Base-by-base conservation (phyloP, 192 early-diverging fungal species). In the Lobosporangium transversale region DNA sequence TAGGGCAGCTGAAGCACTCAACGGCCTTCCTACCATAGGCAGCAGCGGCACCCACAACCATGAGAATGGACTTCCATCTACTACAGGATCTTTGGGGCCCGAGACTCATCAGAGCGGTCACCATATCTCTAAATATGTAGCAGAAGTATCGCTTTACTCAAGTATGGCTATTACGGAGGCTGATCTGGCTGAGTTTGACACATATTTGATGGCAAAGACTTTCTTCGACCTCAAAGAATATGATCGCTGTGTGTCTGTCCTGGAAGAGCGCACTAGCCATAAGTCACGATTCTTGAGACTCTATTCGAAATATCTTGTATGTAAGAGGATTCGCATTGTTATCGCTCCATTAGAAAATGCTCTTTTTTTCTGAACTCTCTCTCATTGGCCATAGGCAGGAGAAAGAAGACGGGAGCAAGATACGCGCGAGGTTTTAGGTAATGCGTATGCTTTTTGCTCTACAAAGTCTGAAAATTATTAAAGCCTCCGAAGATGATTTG, bases 301-400 rank as follows among this genome's bases (percentile, higher is more conserved):
- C 18, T 97, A 97, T 68, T 76, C 93, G 14, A 87, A 80, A 69
- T 95, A 86, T 69, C 76, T 96, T 55, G 89, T 86, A 84, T 70
- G 83, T 40, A 40, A 40, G 7, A 40, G 14, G 8, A 40, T 67
- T 74, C 20, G 24, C 24, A 30, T 17, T 2, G n/a, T n/a, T n/a
- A n/a, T n/a, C n/a, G n/a, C n/a, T n/a, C n/a, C n/a, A n/a, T n/a
- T n/a, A n/a, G n/a, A n/a, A n/a, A n/a, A n/a, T n/a, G n/a, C n/a
- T n/a, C n/a, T n/a, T n/a, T n/a, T n/a, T n/a, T n/a, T n/a, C n/a
- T n/a, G n/a, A n/a, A n/a, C n/a, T n/a, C n/a, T n/a, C n/a, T n/a
- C n/a, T n/a, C n/a, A n/a, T n/a, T n/a, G n/a, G n/a, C n/a, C 40
- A 56, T 58, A 85, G 84, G 83, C 79, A 27, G 87, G 87, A 12